Evolutionary conservation across 331 rosid species (phyloP), one percentile per base, ranked within the genome.

Genomic region (Quercus phellos): DNA sequence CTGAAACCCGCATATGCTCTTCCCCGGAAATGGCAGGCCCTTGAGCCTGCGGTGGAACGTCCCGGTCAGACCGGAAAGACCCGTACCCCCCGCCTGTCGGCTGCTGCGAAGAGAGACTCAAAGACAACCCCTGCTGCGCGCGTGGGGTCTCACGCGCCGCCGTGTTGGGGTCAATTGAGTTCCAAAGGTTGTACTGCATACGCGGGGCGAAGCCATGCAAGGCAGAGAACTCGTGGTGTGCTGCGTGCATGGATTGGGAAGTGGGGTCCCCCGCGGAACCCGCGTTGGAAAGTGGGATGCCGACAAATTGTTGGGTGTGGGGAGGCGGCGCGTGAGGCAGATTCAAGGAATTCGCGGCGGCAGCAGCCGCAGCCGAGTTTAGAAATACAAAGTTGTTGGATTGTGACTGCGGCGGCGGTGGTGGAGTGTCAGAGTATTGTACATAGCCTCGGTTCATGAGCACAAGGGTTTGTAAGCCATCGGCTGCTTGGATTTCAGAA

Each of bases 361-460:
- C 74, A 0, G 58, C 70, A 5, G 83, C 34, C 1, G 84, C 27
- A 1, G 89, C 64, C 0, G 93, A 77, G 83, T 92, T 90, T 84
- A 92, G 94, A 79, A 90, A 92, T 32, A 90, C 80, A 5, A 80
- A 87, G 84, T 90, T 89, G 54, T 79, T 66, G 14, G 80, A 46
- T 8, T 89, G 88, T 6, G 81, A 38, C 46, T 38, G 73, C 3
- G 76, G 77, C 7, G 72, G 84, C 5, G 88, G 90, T 1, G 89
- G 82, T 12, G 86, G 83, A 0, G 93, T 67, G 86, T 95, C 99
- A 3, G 99, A 79, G 86, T 90, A 95, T 54, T 89, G 97, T 68
- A 93, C 84, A 81, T 93, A 95, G 26, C 90, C 87, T 3, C 96
- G 99, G 80, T 95, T 95, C 99, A 95, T 95, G 50, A 95, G 93